Conservation (phyloP, 1,139 yeast species). For the Pichia sp. region DNA sequence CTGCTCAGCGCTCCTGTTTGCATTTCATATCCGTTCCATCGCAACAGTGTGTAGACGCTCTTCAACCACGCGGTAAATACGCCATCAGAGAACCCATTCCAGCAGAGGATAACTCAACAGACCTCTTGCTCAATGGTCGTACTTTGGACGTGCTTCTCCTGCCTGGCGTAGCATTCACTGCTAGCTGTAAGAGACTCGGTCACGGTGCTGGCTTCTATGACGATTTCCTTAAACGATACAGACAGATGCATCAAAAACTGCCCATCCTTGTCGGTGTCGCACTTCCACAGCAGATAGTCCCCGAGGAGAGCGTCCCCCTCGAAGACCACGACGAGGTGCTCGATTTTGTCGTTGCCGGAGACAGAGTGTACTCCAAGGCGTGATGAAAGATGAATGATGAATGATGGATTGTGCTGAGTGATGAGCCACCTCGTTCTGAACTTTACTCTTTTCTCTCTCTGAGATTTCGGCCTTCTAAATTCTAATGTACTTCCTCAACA, state of each 20-base stretch:
- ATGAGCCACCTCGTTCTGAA: no score
- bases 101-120: slow-evolving; percentile 12
- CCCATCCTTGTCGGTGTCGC: slow-evolving; percentile 65
- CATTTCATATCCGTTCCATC: slow-evolving; percentile 47
- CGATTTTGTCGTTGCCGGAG: slow-evolving; percentile 50
- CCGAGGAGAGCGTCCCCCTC: slow-evolving; percentile 37
- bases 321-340: slow-evolving; percentile 67
- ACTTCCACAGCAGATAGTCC: slow-evolving; percentile 57
- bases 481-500: no score
- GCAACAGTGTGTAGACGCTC: slow-evolving; percentile 32
- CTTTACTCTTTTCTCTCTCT: no score
- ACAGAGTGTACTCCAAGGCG: slow-evolving; percentile 7
- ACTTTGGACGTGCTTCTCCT: slow-evolving; percentile 64
- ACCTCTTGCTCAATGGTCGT: slow-evolving; percentile 26
- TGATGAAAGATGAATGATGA: no score
- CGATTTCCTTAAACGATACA: slow-evolving; percentile 54
- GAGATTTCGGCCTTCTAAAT: no score
- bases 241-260: slow-evolving; percentile 23
- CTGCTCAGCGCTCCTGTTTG: slow-evolving; percentile 42
- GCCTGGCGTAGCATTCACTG: slow-evolving; percentile 81
- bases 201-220: slow-evolving; percentile 96
- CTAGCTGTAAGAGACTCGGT: slow-evolving; percentile 56
- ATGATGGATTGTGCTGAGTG: no score
- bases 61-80: slow-evolving; percentile 66
- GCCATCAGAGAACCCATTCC: slow-evolving; percentile 58